Percentiles rank a stretch among this genome's conserved stretches.
phyloP scores from a whole-genome alignment of 768 basidiomycete genomes.

The Russula griseocarnosa region DNA sequence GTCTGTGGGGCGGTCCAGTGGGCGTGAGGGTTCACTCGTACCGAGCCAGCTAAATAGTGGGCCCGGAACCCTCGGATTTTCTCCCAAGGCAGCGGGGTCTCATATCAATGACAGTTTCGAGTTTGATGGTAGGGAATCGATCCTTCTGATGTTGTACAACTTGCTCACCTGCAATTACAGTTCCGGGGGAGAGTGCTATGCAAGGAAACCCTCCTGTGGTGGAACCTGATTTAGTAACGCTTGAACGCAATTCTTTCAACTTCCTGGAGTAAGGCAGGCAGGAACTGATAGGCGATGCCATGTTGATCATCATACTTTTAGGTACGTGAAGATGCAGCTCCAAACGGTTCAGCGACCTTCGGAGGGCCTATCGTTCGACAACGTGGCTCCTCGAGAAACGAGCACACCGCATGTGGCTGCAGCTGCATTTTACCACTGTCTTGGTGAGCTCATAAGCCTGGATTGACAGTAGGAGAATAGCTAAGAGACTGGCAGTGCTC shows the following conservation, averaged over 20 bases:
- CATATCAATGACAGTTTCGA: conserved; percentile 57
- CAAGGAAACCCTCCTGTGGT: conserved; percentile 43
- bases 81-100: conserved; percentile 44
- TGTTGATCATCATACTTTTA: conserved; percentile 32
- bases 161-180: conserved; percentile 25
- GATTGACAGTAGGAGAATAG: neutral
- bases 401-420: conserved; percentile 77
- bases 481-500: conserved; percentile 47
- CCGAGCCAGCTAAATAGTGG: conserved; percentile 30
- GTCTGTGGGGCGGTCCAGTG: conserved; percentile 42
- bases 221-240: conserved; percentile 50
- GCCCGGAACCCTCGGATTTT: conserved; percentile 43
- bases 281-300: neutral
- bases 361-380: conserved; percentile 55
- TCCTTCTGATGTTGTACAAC: conserved; percentile 20
- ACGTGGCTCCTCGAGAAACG: conserved; percentile 58
- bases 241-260: conserved; percentile 75
- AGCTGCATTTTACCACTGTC: conserved; percentile 79
- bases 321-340: conserved; percentile 76
- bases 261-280: conserved; percentile 65
- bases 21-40: conserved; percentile 53
- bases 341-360: conserved; percentile 50
- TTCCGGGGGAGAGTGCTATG: conserved; percentile 33
- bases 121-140: conserved; percentile 53
- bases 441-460: conserved; percentile 46